Conservation (phyloP, 805 yeast genomes). For the Metschnikowia anglica region DNA sequence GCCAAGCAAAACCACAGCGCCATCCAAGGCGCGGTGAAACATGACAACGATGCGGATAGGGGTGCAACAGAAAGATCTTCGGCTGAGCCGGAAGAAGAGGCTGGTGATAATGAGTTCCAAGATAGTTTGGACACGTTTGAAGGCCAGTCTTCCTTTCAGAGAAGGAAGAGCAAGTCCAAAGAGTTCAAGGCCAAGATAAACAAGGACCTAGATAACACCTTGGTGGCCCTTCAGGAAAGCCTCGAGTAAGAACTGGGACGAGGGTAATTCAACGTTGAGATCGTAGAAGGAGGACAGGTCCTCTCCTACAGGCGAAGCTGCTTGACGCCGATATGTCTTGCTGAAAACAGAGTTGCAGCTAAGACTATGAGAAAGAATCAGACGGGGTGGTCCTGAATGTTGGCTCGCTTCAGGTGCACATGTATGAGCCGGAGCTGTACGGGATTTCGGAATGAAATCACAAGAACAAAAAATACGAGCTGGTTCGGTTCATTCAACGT, state of each 20-base stretch:
- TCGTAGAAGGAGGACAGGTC: too few relatives aligned
- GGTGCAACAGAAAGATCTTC: neutral
- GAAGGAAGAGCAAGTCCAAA: conserved; percentile 35
- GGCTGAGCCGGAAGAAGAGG: conserved; percentile 3
- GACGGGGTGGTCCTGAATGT: too few relatives aligned
- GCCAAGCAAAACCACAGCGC: neutral
- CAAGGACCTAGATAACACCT: conserved; percentile 36
- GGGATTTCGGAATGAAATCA: too few relatives aligned
- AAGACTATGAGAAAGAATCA: too few relatives aligned
- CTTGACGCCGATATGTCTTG: too few relatives aligned
- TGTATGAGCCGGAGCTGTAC: too few relatives aligned
- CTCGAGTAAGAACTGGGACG: conserved; percentile 24
- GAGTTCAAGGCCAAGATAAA: conserved; percentile 35
- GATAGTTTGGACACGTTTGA: conserved; percentile 20
- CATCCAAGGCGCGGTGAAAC: neutral
- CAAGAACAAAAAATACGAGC: too few relatives aligned
- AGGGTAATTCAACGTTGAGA: too few relatives aligned
- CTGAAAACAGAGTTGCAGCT: too few relatives aligned
- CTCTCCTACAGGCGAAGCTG: too few relatives aligned
- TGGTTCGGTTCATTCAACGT: too few relatives aligned
- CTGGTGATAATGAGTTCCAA: conserved; percentile 20
- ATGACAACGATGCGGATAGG: neutral
- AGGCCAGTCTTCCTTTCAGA: conserved; percentile 14
- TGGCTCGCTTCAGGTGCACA: too few relatives aligned
- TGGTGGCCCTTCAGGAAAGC: conserved; percentile 41